Evolutionary conservation across 1,284 basidiomycete genomes (phyloP).

Genomic region (Prillingera fragicola): DNA sequence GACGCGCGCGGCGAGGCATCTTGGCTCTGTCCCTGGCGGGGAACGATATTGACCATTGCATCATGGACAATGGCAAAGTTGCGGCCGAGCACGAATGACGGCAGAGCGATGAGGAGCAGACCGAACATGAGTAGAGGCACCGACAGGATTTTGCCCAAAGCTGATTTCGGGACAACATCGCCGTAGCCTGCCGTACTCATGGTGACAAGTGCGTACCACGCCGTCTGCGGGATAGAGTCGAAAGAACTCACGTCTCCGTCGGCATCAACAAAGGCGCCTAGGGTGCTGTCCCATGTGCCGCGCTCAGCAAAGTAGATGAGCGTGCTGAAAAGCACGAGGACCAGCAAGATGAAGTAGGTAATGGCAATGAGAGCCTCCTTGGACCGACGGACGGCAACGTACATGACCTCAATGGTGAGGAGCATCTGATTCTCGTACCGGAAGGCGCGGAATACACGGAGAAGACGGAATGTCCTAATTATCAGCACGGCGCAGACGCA

Average conservation of each 20-base stretch:
- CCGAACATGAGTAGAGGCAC: slow-evolving; percentile 79
- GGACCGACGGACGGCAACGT: slow-evolving; percentile 73
- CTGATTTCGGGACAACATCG: slow-evolving; percentile 75
- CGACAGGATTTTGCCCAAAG: slow-evolving; percentile 73
- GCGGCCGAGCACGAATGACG: slow-evolving; percentile 78
- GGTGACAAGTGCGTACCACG: slow-evolving; percentile 60
- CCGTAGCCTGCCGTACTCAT: slow-evolving; percentile 55
- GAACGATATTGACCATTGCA: slow-evolving; percentile 51
- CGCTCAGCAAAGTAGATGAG: slow-evolving; percentile 81
- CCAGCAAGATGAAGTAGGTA: slow-evolving; percentile 80
- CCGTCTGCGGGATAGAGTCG: slow-evolving; percentile 71
- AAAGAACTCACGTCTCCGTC: slow-evolving; percentile 60
- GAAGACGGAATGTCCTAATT: slow-evolving; percentile 71
- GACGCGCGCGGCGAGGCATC: slow-evolving; percentile 4
- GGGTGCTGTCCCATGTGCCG: slow-evolving; percentile 72
- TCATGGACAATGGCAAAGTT: slow-evolving; percentile 87
- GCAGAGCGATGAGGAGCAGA: slow-evolving; percentile 75
- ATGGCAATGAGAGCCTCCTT: slow-evolving; percentile 80
- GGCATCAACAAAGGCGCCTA: slow-evolving; percentile 72
- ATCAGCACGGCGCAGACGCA: too few relatives aligned
- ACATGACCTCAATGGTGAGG: slow-evolving; percentile 88
- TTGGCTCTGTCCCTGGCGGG: slow-evolving; percentile 3
- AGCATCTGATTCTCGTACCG: slow-evolving; percentile 60
- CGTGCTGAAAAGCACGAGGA: slow-evolving; percentile 77
- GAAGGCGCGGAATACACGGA: slow-evolving; percentile 83